Conservation (phyloP, 2,329 filamentous ascomycete genomes). For the Scedosporium boydii region DNA sequence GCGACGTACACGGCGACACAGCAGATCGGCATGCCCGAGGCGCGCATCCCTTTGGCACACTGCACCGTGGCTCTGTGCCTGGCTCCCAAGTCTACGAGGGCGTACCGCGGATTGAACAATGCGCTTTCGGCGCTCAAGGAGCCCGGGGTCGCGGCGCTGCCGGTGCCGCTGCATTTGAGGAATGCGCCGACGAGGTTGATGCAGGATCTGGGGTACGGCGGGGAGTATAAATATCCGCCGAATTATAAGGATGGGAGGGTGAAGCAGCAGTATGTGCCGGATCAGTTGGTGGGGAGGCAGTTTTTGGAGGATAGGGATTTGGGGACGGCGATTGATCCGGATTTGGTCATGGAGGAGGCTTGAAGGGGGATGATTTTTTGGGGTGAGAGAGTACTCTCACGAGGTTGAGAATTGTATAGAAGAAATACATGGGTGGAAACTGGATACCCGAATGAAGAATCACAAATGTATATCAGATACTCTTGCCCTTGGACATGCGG, state of each 20-base stretch:
- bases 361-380: no score
- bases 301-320: conserved; percentile 78
- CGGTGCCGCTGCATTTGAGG: conserved; percentile 77
- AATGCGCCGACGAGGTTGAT: conserved; percentile 90
- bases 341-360: conserved; percentile 29
- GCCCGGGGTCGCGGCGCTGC: conserved; percentile 71
- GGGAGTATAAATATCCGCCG: conserved; percentile 94
- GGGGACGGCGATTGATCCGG: conserved; percentile 67
- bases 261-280: conserved; percentile 82
- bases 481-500: neutral
- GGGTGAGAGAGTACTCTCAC: no score
- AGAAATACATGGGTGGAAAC: neutral
- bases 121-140: conserved; percentile 72
- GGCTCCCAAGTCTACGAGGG: conserved; percentile 77
- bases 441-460: neutral
- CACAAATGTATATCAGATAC: neutral
- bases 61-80: conserved; percentile 71
- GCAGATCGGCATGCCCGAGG: conserved; percentile 92
- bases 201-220: conserved; percentile 85
- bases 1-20: conserved; percentile 80
- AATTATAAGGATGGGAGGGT: conserved; percentile 78
- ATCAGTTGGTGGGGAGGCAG: conserved; percentile 54
- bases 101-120: conserved; percentile 74
- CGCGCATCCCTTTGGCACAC: conserved; percentile 84
- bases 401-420: neutral